Percentiles rank a stretch among this genome's conserved stretches.
Evolutionary conservation across 495 filamentous ascomycete genomes (phyloP).

Genomic region (Aspergillus bridgeri): DNA sequence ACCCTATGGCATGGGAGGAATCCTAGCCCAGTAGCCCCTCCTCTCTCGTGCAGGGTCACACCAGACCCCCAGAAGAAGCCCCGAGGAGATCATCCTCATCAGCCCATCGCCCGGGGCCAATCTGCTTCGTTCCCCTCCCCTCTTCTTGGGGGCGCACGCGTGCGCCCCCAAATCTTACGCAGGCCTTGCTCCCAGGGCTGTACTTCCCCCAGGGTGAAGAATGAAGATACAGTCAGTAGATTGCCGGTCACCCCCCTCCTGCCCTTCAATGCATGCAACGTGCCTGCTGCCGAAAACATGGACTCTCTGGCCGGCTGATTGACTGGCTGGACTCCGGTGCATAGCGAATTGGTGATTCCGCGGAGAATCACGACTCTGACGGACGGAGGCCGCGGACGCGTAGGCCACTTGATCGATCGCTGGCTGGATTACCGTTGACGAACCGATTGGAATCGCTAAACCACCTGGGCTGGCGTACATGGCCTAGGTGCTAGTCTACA

Average conservation of each 20-base stretch:
- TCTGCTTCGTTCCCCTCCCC: neutral
- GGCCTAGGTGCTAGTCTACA: neutral
- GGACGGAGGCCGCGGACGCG: neutral
- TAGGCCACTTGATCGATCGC: neutral
- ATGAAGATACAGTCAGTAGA: too few relatives aligned
- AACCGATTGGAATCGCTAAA: neutral
- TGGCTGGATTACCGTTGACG: neutral
- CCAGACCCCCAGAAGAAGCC: neutral
- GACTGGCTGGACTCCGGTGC: neutral
- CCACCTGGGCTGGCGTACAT: neutral
- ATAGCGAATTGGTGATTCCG: neutral
- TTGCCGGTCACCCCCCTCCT: neutral
- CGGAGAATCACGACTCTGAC: neutral
- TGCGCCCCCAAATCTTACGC: conserved; percentile 1
- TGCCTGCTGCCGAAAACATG: neutral
- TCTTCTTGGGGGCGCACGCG: conserved; percentile 2
- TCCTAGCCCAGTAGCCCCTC: neutral
- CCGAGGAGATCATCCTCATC: neutral
- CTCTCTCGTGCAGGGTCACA: neutral
- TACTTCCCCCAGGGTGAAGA: neutral
- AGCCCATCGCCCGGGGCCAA: neutral
- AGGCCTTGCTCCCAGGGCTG: neutral
- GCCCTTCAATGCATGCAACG: neutral
- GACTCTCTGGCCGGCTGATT: neutral
- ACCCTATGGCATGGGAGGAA: conserved; percentile 6